Conservation (phyloP, 2,329 filamentous ascomycete genomes). For the Nannizziopsis barbatae region DNA sequence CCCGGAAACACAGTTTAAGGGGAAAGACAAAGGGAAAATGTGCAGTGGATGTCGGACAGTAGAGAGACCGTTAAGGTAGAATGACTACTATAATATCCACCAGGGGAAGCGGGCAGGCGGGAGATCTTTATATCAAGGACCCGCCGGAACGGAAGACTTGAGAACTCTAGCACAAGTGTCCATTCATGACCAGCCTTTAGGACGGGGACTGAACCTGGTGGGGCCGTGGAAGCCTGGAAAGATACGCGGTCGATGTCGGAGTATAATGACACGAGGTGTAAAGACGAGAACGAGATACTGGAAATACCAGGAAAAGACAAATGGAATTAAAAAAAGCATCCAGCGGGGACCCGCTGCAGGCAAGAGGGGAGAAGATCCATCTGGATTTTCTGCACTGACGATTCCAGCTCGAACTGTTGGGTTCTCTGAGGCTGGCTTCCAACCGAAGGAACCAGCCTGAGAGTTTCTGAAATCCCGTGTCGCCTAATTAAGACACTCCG, state of each 20-base stretch:
- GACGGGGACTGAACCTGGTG: background rate
- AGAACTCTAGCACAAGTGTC: too few relatives aligned
- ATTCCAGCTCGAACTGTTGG: too few relatives aligned
- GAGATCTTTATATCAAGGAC: background rate
- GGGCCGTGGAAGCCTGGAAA: conserved; percentile 4
- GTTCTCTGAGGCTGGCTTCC: too few relatives aligned
- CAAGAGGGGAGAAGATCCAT: too few relatives aligned
- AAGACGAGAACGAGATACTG: background rate
- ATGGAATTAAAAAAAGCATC: conserved; percentile 1
- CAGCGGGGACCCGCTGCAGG: too few relatives aligned
- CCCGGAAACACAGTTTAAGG: background rate
- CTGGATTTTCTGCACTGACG: too few relatives aligned
- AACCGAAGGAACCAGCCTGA: too few relatives aligned
- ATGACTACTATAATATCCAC: background rate
- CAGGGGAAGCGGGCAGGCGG: background rate
- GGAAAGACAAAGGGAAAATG: background rate
- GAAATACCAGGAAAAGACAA: background rate
- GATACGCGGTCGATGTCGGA: background rate
- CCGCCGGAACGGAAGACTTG: background rate
- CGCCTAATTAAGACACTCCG: too few relatives aligned
- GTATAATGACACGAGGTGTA: background rate
- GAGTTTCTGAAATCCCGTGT: too few relatives aligned
- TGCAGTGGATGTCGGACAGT: background rate
- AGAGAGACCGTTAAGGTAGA: conserved; percentile 1
- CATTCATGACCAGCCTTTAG: too few relatives aligned